Conservation (phyloP, 2,329 filamentous ascomycete species). For the Ciborinia camelliae region DNA sequence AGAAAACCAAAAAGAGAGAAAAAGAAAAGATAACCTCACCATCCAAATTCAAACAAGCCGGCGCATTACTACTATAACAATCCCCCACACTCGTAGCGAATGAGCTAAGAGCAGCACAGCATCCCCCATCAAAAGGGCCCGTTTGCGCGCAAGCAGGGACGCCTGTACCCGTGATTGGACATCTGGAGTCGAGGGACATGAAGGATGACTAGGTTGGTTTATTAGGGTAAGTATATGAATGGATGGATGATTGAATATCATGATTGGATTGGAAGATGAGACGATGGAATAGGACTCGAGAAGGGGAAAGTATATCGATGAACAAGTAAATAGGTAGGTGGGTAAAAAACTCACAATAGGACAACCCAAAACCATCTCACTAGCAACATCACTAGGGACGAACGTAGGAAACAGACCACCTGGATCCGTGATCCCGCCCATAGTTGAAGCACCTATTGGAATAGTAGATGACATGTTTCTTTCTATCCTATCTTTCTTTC, state of each 20-base stretch:
- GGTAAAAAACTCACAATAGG: slow-evolving; percentile 18
- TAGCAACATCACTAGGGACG: slow-evolving; percentile 10
- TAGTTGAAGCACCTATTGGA: background rate
- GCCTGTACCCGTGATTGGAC: slow-evolving; percentile 8
- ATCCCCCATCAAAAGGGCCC: background rate
- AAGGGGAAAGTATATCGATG: background rate
- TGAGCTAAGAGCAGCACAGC: slow-evolving; percentile 3
- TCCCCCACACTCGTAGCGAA: background rate
- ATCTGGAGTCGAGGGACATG: slow-evolving; percentile 13
- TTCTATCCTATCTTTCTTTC: background rate
- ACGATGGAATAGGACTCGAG: no score
- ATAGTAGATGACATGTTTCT: background rate
- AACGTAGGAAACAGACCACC: slow-evolving; percentile 10
- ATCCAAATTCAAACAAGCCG: slow-evolving; percentile 5
- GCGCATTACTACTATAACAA: slow-evolving; percentile 12
- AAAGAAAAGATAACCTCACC: background rate
- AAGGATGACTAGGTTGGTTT: slow-evolving; percentile 17
- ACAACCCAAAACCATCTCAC: slow-evolving; percentile 6
- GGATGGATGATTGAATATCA: background rate
- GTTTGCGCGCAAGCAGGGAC: slow-evolving; percentile 10
- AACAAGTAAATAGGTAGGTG: no score
- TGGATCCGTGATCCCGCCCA: background rate
- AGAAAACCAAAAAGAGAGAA: no score
- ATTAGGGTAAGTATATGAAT: background rate
- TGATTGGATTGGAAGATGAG: no score